Evolutionary conservation across 371 early-diverging fungal species (phyloP).

Genomic region (Apophysomyces elegans): DNA sequence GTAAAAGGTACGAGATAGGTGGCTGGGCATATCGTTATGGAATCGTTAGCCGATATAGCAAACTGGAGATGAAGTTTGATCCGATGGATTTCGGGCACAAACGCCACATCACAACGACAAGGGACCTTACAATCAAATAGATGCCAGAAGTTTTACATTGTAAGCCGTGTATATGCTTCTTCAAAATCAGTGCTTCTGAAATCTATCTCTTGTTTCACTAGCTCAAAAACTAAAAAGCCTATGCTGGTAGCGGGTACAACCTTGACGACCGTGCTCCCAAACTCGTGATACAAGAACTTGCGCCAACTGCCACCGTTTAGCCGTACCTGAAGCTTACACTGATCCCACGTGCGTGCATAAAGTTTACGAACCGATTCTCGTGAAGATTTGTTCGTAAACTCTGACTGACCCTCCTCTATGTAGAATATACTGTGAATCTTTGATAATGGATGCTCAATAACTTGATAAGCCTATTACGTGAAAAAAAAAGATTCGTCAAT

Average conservation of each 20-base stretch:
- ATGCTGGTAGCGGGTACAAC: constrained; percentile 76
- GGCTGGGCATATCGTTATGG: too few species aligned
- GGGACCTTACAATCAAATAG: too few species aligned
- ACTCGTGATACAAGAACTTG: constrained; percentile 67
- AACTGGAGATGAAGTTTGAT: too few species aligned
- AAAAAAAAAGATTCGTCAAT: too few species aligned
- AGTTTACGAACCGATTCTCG: constrained; percentile 43
- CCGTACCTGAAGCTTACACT: constrained; percentile 52
- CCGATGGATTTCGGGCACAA: too few species aligned
- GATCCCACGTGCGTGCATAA: constrained; percentile 58
- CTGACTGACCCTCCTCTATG: constrained; percentile 67
- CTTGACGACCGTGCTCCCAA: constrained; percentile 64
- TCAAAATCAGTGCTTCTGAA: constrained; percentile 49
- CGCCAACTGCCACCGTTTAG: constrained; percentile 56
- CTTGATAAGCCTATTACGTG: constrained; percentile 63
- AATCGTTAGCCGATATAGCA: too few species aligned
- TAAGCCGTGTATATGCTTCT: constrained; percentile 5
- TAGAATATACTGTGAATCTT: constrained; percentile 72
- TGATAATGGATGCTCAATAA: constrained; percentile 74
- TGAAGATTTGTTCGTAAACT: constrained; percentile 44
- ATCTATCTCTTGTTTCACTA: constrained; percentile 69
- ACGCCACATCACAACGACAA: too few species aligned
- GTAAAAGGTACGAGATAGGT: too few species aligned
- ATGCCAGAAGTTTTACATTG: not conserved
- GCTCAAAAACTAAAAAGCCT: constrained; percentile 75